Conservation (phyloP, 192 early-diverging fungal genomes). For the Umbelopsis isabellina region DNA sequence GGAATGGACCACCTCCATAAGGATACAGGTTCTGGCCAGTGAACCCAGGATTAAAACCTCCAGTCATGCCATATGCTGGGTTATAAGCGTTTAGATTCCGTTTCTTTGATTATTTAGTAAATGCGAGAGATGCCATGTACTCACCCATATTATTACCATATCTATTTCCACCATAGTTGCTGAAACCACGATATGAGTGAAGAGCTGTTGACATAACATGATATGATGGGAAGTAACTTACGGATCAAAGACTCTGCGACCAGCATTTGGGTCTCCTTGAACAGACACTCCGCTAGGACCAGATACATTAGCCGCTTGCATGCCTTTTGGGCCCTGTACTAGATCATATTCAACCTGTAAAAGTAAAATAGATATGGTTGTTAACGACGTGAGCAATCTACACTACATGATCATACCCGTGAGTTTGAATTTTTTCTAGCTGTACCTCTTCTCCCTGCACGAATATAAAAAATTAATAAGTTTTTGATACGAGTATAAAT, state of each 20-base stretch:
- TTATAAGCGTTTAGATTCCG: no score
- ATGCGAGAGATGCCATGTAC: not conserved
- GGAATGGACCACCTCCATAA: slow-evolving; percentile 17
- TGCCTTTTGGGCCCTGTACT: slow-evolving; percentile 75
- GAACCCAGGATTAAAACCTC: slow-evolving; percentile 16
- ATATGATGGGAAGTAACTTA: not conserved
- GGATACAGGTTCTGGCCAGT: slow-evolving; percentile 8
- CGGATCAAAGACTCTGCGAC: slow-evolving; percentile 34
- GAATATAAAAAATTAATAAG: slow-evolving; percentile 1
- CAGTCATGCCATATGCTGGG: slow-evolving; percentile 14
- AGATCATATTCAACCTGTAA: slow-evolving; percentile 72
- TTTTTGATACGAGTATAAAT: not conserved
- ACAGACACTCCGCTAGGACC: slow-evolving; percentile 74
- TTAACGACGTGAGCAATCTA: not conserved
- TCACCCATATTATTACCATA: slow-evolving; percentile 19
- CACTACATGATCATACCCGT: not conserved
- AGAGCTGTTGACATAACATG: no score
- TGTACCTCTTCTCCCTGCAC: slow-evolving; percentile 57
- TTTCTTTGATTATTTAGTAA: not conserved
- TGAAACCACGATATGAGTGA: not conserved
- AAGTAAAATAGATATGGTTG: no score
- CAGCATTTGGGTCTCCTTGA: slow-evolving; percentile 72
- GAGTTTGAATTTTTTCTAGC: not conserved
- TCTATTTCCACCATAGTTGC: slow-evolving; percentile 6
- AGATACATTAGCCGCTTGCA: slow-evolving; percentile 82